Evolutionary conservation across 1,284 basidiomycete genomes (phyloP).

Genomic region (Leccinum solheimii): DNA sequence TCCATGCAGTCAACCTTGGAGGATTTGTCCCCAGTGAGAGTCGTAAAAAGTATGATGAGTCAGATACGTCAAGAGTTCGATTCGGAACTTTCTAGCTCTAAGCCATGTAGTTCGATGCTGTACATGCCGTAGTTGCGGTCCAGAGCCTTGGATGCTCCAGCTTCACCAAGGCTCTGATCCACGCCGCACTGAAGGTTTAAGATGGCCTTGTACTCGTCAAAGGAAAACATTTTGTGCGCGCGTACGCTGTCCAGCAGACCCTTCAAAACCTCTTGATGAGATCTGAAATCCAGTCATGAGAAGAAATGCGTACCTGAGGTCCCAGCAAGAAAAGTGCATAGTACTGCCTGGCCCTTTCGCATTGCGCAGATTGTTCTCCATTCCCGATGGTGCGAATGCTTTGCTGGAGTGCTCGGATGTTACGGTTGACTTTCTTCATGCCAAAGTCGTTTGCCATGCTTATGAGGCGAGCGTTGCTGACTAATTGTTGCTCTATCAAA

Average conservation of each 20-base stretch:
- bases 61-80: conserved; percentile 28
- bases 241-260: conserved; percentile 74
- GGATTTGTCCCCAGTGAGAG: background rate
- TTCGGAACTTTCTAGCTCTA: conserved; percentile 61
- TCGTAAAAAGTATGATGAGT: conserved; percentile 13
- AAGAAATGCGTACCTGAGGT: conserved; percentile 60
- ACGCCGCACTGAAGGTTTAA: conserved; percentile 85
- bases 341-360: conserved; percentile 77
- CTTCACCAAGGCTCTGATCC: conserved; percentile 55
- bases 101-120: conserved; percentile 77
- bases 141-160: conserved; percentile 49
- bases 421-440: conserved; percentile 86
- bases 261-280: conserved; percentile 40
- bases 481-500: conserved; percentile 83
- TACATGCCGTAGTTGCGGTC: conserved; percentile 78
- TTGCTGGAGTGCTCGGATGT: conserved; percentile 92
- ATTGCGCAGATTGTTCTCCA: conserved; percentile 62
- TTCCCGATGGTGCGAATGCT: conserved; percentile 80
- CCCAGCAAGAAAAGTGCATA: conserved; percentile 77
- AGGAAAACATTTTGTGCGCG: conserved; percentile 65
- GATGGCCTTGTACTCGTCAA: conserved; percentile 91
- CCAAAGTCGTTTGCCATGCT: conserved; percentile 76
- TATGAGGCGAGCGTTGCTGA: conserved; percentile 74
- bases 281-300: background rate
- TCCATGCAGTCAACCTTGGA: background rate